Conservation (phyloP, 345 rosid genomes). For the Ceriops decandra region DNA sequence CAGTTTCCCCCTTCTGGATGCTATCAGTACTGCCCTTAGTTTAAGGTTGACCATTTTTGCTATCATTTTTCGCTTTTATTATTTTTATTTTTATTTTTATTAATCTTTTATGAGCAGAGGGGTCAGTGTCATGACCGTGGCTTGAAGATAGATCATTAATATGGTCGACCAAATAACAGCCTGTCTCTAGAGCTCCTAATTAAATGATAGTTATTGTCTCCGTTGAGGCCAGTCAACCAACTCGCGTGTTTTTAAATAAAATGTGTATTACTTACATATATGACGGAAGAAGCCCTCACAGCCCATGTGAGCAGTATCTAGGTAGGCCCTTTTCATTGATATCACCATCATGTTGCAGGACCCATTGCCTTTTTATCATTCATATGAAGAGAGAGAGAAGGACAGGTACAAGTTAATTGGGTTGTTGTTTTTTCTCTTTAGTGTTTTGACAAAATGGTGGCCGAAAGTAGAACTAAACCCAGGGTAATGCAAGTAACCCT, state of each 20-base stretch:
- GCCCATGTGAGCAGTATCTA: conserved; percentile 37
- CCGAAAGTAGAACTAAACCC: too few species aligned
- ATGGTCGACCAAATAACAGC: conserved; percentile 36
- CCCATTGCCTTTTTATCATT: conserved; percentile 16
- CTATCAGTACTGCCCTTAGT: background rate
- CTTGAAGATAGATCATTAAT: conserved; percentile 25
- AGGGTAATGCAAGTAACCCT: too few species aligned
- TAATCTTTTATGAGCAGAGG: conserved; percentile 1
- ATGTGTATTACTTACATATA: background rate
- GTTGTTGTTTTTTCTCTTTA: too few species aligned
- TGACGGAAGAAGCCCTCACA: conserved; percentile 30
- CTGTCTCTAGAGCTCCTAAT: conserved; percentile 24
- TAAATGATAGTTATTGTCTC: conserved; percentile 21
- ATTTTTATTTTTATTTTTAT: background rate
- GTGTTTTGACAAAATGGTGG: too few species aligned
- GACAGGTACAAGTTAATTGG: too few species aligned
- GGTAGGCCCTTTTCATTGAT: conserved; percentile 21
- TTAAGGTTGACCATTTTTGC: background rate
- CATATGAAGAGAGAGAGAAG: background rate
- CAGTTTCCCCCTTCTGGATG: background rate
- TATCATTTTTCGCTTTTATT: background rate
- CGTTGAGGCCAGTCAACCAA: conserved; percentile 14
- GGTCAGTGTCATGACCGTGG: conserved; percentile 9
- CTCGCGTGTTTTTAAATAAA: conserved; percentile 5
- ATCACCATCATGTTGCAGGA: conserved; percentile 14